Base-by-base conservation (phyloP, 2,329 filamentous ascomycete species). In the Aspergillus caelatus region DNA sequence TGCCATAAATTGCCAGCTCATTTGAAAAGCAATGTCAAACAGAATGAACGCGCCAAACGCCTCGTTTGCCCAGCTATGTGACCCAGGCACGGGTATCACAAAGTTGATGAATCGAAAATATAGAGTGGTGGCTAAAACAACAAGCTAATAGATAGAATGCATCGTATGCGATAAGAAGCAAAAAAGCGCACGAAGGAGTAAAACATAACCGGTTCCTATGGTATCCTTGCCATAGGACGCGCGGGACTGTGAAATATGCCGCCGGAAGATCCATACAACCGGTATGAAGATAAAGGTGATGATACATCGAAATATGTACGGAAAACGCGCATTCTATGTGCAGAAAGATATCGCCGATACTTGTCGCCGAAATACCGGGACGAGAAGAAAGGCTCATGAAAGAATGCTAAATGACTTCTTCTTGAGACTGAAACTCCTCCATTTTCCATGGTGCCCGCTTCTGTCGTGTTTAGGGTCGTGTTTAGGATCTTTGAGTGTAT, bases 401-500 rank as follows among this genome's bases (percentile, higher is more conserved):
- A 69, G 64, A 63, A 79, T 74, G 68, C 74, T 79, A 61, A 80
- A 81, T 8, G 77, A 79, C 67, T 80, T 82, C 68, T 80, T 81
- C 56, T 78, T 71, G 60, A 82, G 69, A 59, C 78, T 80, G 70
- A 82, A 82, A 45, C 77, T 77, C 65, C 76, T 78, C 71, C 75
- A 80, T 66, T 73, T 75, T 4, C 69, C 67, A 64, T 72, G 68
- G 14, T 55, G 52, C 28, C 64, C 63, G 23, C 55, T 48, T 43
- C 61, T 68, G 30, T 70, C 65, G 36, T 62, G 59, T 43, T 72
- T 70, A 30, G 65, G 58, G 30, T 70, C 65, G 36, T 62, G 59
- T 43, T 72, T 70, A 30, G 65, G 58, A 50, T 64, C 62, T 63
- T 71, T 62, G 65, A 68, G 52, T 46, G 58, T 46, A 66, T 71